Percentiles rank a stretch among this genome's conserved stretches.
Evolutionary conservation across 2,329 filamentous ascomycete genomes (phyloP).

Genomic region (Diplocarpon rosae): DNA sequence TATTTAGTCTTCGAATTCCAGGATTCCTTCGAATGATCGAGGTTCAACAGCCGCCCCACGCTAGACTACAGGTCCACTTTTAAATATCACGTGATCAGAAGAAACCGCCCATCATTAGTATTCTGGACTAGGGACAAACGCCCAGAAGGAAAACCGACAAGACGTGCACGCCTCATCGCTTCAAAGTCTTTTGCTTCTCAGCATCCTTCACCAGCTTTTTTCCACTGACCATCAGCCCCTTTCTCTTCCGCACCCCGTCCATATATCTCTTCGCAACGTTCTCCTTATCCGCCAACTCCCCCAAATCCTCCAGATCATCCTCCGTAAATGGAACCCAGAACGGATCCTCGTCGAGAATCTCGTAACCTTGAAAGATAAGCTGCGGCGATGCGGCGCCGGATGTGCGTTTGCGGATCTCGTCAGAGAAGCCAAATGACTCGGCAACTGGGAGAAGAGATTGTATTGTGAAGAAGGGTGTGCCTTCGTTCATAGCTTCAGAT

Average conservation of each 20-base stretch:
- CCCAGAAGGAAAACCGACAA: too few species aligned
- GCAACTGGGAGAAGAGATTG: constrained; percentile 79
- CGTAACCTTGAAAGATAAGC: constrained; percentile 85
- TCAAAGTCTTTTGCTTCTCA: constrained; percentile 75
- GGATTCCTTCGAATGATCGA: neutral
- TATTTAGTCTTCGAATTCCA: neutral
- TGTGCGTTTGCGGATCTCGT: constrained; percentile 92
- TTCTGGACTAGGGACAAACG: too few species aligned
- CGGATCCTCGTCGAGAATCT: constrained; percentile 88
- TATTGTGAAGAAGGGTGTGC: constrained; percentile 94
- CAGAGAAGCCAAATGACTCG: constrained; percentile 89
- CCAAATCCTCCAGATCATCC: constrained; percentile 91
- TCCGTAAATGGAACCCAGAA: constrained; percentile 97
- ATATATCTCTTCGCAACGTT: constrained; percentile 96
- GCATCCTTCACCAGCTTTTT: constrained; percentile 69
- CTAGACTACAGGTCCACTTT: neutral
- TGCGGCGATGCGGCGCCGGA: constrained; percentile 86
- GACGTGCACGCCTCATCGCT: constrained; percentile 34
- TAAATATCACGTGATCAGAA: too few species aligned
- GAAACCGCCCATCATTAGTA: too few species aligned
- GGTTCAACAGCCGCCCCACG: constrained; percentile 1
- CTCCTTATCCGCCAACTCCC: constrained; percentile 85
- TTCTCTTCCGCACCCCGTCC: constrained; percentile 74
- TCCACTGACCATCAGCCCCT: constrained; percentile 77
- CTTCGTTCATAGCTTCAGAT: constrained; percentile 85